phyloP scores from a whole-genome alignment of 1,284 basidiomycete genomes.

The Irpex sp. region DNA sequence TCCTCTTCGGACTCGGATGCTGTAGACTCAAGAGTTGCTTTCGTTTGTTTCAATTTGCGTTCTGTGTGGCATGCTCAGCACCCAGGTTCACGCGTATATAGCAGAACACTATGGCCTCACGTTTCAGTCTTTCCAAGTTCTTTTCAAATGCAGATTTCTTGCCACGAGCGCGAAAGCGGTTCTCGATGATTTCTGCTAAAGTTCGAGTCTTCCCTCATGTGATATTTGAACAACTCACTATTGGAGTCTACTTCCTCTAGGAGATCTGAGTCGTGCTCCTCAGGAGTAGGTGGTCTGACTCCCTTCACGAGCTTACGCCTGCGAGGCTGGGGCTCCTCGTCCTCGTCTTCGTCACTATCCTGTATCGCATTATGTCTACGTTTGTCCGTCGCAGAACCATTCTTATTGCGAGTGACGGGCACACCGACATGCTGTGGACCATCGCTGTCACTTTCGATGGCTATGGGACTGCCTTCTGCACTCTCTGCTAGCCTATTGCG shows the following conservation, averaged over 20 bases:
- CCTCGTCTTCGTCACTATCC: constrained; percentile 18
- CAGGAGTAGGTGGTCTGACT: constrained; percentile 40
- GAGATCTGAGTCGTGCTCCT: constrained; percentile 39
- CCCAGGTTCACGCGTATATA: not conserved
- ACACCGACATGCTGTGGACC: constrained; percentile 14
- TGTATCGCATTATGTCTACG: constrained; percentile 15
- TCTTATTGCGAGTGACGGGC: constrained; percentile 22
- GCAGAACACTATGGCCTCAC: constrained; percentile 32
- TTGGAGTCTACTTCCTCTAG: constrained; percentile 59
- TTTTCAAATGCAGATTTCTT: constrained; percentile 59
- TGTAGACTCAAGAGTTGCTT: constrained; percentile 23
- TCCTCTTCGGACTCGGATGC: constrained; percentile 34
- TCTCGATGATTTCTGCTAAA: constrained; percentile 54
- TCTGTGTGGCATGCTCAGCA: constrained; percentile 28
- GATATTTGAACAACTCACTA: constrained; percentile 31
- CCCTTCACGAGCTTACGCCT: constrained; percentile 48
- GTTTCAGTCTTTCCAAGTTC: constrained; percentile 62
- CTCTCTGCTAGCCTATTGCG: constrained; percentile 20
- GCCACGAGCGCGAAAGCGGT: constrained; percentile 56
- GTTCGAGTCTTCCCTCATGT: not conserved
- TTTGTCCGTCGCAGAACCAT: constrained; percentile 9
- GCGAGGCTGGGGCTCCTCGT: constrained; percentile 27
- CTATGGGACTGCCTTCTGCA: constrained; percentile 8
- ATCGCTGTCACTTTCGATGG: constrained; percentile 8
- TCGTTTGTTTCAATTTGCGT: constrained; percentile 43